Percentiles rank a stretch among this genome's conserved stretches.
phyloP scores from a whole-genome alignment of 768 basidiomycete genomes.

The Psilocybe cubensis region DNA sequence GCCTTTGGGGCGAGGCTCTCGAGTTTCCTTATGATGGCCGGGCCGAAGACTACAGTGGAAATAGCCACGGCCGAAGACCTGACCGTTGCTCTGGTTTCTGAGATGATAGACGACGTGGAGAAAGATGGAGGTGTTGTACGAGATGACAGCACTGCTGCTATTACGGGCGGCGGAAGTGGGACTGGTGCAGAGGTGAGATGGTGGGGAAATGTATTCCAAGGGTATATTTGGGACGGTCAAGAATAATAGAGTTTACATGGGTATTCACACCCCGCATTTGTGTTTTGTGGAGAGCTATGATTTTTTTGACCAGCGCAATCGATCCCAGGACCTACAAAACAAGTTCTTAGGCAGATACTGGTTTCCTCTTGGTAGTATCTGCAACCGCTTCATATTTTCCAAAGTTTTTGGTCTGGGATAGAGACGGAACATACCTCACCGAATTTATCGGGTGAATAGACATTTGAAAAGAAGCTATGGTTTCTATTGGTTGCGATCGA shows the following conservation, averaged over 20 bases:
- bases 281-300: neutral
- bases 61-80: constrained; percentile 73
- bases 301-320: neutral
- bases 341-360: neutral
- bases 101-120: constrained; percentile 82
- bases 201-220: constrained; percentile 69
- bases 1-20: constrained; percentile 74
- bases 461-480: neutral
- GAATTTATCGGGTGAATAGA: neutral
- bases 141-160: constrained; percentile 60
- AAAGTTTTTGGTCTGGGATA: neutral
- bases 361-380: neutral
- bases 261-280: neutral
- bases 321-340: neutral
- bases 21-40: constrained; percentile 51
- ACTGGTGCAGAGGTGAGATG: constrained; percentile 68
- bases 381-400: neutral
- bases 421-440: neutral
- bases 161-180: constrained; percentile 46
- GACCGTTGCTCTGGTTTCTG: constrained; percentile 71
- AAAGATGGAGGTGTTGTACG: constrained; percentile 69
- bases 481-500: neutral
- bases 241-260: constrained; percentile 20
- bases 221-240: constrained; percentile 80
- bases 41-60: constrained; percentile 64